These are phyloP conservation scores for Coemansia asiatica DNA, from an alignment of 192 early-diverging fungal genomes.

Conservation along the genomic window DNA sequence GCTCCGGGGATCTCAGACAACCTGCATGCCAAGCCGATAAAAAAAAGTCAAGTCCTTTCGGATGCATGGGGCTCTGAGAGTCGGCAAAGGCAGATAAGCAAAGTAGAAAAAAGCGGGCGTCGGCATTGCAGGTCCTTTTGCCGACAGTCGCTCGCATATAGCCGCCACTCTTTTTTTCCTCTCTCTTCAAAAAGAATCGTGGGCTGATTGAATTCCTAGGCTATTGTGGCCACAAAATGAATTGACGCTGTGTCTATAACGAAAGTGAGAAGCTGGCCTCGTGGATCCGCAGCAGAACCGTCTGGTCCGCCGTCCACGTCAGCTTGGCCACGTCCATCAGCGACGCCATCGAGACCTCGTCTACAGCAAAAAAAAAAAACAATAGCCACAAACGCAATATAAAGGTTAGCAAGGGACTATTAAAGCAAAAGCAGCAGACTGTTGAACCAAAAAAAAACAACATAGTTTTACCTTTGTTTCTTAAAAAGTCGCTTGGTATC, in stretches of 20 bases:
- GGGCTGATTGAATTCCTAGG: background rate
- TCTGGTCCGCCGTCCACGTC: slow-evolving; percentile 43
- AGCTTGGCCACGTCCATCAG: slow-evolving; percentile 24
- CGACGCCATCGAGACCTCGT: slow-evolving; percentile 16
- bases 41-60: background rate
- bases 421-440: too few species aligned
- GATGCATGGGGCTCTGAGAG: background rate
- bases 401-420: too few species aligned
- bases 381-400: background rate
- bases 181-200: background rate
- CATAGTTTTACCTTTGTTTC: slow-evolving; percentile 24
- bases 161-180: background rate
- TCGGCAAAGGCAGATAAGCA: background rate
- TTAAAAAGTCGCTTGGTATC: slow-evolving; percentile 38
- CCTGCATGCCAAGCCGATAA: background rate
- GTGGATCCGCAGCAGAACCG: slow-evolving; percentile 38
- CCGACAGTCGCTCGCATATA: slow-evolving; percentile 5
- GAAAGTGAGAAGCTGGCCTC: slow-evolving; percentile 52
- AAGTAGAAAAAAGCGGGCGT: background rate
- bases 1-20: background rate
- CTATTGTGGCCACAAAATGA: background rate
- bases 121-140: background rate
- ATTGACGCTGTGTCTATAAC: slow-evolving; percentile 4
- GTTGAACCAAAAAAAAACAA: background rate
- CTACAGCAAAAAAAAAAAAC: slow-evolving; percentile 8